Evolutionary conservation across 495 filamentous ascomycete genomes (phyloP).

Genomic region (Daldinia decipiens): DNA sequence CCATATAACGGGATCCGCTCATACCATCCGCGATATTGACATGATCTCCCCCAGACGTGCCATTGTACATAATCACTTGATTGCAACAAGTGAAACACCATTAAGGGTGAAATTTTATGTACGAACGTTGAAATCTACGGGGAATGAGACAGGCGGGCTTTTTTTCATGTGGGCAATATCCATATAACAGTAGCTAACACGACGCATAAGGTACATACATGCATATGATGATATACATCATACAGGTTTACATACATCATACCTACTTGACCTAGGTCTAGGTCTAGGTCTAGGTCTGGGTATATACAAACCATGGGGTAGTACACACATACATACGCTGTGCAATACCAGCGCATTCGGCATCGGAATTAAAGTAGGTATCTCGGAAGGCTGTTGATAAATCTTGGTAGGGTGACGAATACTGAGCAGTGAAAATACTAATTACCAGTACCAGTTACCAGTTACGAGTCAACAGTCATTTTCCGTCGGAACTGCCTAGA

Average conservation of each 20-base stretch:
- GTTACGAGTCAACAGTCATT: constrained; percentile 7
- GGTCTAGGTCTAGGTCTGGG: not conserved
- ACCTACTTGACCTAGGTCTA: not conserved
- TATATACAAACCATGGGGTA: not conserved
- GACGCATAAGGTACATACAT: not conserved
- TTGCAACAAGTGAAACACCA: constrained; percentile 19
- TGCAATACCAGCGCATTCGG: constrained; percentile 8
- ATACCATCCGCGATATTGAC: constrained; percentile 38
- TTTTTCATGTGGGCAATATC: constrained; percentile 1
- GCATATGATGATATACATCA: constrained; percentile 1
- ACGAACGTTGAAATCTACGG: constrained; percentile 10
- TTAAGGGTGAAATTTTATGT: constrained; percentile 17
- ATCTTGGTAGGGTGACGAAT: constrained; percentile 22
- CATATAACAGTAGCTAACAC: not conserved
- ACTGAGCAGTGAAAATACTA: constrained; percentile 23
- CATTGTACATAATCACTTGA: constrained; percentile 7
- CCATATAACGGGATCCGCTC: constrained; percentile 25
- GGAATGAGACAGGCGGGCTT: not conserved
- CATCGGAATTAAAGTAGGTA: constrained; percentile 7
- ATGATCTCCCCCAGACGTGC: constrained; percentile 9
- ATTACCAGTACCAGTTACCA: constrained; percentile 4
- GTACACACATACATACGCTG: not conserved
- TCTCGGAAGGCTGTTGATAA: constrained; percentile 27
- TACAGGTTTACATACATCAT: not conserved
- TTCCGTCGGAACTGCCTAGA: constrained; percentile 20